These are phyloP conservation scores for Leccinum broughii DNA, from an alignment of 768 basidiomycete genomes.

Conservation along the genomic window DNA sequence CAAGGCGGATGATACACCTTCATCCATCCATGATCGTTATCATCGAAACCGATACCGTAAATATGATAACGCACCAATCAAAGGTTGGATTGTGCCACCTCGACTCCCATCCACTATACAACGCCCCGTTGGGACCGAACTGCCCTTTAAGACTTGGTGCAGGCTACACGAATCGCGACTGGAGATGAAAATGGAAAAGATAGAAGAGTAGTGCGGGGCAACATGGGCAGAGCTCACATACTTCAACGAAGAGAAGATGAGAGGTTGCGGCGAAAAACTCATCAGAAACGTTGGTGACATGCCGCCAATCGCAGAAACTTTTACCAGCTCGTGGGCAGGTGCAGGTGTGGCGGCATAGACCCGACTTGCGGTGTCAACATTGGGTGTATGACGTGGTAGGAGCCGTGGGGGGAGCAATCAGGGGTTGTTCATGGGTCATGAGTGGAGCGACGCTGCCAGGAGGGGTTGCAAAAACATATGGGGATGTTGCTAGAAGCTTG, in stretches of 20 bases:
- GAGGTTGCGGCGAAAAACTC: conserved; percentile 93
- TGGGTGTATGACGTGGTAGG: conserved; percentile 29
- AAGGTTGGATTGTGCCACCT: conserved; percentile 83
- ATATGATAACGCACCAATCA: conserved; percentile 67
- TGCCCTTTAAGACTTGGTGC: conserved; percentile 91
- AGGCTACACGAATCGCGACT: conserved; percentile 50
- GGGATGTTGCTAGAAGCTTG: conserved; percentile 29
- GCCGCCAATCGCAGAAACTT: conserved; percentile 18
- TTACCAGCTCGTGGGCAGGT: conserved; percentile 30
- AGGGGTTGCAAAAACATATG: conserved; percentile 27
- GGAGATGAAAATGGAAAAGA: not conserved
- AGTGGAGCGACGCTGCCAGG: conserved; percentile 11
- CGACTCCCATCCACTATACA: conserved; percentile 94
- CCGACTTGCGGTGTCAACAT: conserved; percentile 28
- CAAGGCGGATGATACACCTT: conserved; percentile 91
- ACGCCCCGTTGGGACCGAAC: conserved; percentile 93
- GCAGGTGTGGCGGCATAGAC: conserved; percentile 17
- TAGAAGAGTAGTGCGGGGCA: not conserved
- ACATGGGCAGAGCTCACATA: conserved; percentile 34
- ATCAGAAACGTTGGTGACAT: conserved; percentile 76
- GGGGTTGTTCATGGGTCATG: conserved; percentile 12
- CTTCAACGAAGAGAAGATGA: conserved; percentile 82
- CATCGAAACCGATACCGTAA: not conserved
- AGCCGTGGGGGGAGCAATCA: conserved; percentile 1
- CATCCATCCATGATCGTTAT: conserved; percentile 51